Base-by-base conservation (phyloP, 2,329 filamentous ascomycete genomes). In the Triangularia setosa region DNA sequence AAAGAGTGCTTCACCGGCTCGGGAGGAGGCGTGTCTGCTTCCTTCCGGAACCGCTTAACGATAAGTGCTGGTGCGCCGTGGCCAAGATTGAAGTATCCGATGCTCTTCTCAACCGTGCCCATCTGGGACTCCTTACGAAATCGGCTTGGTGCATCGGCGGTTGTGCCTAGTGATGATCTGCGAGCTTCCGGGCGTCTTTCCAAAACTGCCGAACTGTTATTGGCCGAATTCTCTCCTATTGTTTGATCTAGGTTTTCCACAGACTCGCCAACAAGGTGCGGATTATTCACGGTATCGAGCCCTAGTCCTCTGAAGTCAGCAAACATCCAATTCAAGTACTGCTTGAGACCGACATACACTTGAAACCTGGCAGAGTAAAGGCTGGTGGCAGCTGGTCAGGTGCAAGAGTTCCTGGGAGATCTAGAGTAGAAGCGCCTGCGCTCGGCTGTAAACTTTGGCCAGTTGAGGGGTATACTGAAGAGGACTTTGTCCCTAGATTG, bases 11-110 rank as follows among this genome's bases (percentile, higher is more conserved):
- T 73, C 7, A 56, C 6, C 28, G 60, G 63, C 64, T 23, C 64
- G 61, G 14, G 64, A 27, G 53, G 64, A 68, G 6, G 67, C 54
- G 4, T 70, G 16, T 75, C 69, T 58, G 81, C 76, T 4, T 79
- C 74, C 64, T 83, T 80, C 9, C 69, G 73, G 68, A 82, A 82
- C 21, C 73, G 78, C 66, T 78, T 81, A 55, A 67, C 67, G 1
- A 77, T 64, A 11, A 71, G 72, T n/a, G 66, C 61, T 1, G 70
- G 70, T 2, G 69, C 71, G 35, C 74, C 74, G 27, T 71, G 75
- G 2, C 72, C 73, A 14, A 73, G 57, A 1, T 76, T 63, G 4
- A 73, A 70, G n/a, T 76, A 69, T 12, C 74, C 73, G 60, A 82
- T 80, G n/a, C 78, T 74, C 62, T 76, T 76, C 60, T 78, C 73